Base-by-base conservation (phyloP, 1,284 basidiomycete genomes). In the Pseudozyma sp. region DNA sequence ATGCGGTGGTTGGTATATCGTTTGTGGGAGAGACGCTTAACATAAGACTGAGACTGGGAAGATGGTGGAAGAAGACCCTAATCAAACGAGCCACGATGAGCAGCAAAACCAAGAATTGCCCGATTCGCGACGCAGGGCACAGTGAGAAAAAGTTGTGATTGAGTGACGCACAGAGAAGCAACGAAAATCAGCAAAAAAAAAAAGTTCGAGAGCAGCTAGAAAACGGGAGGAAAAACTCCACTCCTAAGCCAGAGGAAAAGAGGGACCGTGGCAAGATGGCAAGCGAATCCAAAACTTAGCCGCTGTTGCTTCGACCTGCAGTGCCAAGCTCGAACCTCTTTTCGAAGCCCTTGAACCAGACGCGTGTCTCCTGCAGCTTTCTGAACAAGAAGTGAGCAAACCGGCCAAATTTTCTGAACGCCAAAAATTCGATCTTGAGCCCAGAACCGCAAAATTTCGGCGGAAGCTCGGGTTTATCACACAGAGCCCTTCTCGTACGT, bases 151-250 rank as follows among this genome's bases (percentile, higher is more conserved):
- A 25, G 10, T 25, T 18, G 45, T n/a, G 43, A n/a, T 31, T 31
- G 25, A 31, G 25, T 31, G 25, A 31, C 25, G 18, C 18, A 19
- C 45, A 12, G 19, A 25, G 19, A 47, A 16, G 21, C 21, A 6
- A 18, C 3, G 25, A 47, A 47, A 47, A 18, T 47, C 25, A 9
- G 45, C 45, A 40, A 50, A 43, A 40, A 25, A 21, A 58, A 39
- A 34, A 31, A 31, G 25, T 31, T 31, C 25, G 25, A 31, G 25
- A 31, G 25, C 25, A 31, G 25, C 25, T 31, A 31, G 25, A 43
- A 38, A n/a, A 43, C 12, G 35, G n/a, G 36, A 31, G 34, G 34
- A 57, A 57, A 57, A 57, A 48, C 55, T 42, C 42, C 42, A 56
- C 43, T 42, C 31, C 45, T 25, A 16, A 4, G 12, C 45, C 45